Conservation (phyloP, 108 stramenopile species). For the Conticribra weissflogii region DNA sequence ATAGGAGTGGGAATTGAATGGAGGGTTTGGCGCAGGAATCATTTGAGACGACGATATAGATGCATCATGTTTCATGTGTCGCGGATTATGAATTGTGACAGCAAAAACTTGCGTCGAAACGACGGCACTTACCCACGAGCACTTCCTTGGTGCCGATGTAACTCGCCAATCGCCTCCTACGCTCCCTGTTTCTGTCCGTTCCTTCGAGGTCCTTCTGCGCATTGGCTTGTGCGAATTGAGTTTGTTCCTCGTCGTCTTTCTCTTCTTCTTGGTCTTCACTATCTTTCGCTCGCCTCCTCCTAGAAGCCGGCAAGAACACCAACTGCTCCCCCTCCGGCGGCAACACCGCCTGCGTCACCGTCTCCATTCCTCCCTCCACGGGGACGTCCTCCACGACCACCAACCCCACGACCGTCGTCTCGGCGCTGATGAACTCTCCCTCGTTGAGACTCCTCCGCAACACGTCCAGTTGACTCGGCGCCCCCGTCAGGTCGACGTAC, state of each 20-base stretch:
- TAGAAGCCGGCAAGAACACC: not conserved
- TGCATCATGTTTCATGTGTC: no score
- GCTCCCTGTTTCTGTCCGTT: not conserved
- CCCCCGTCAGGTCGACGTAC: not conserved
- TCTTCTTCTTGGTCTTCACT: not conserved
- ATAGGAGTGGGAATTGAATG: no score
- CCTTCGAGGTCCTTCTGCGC: no score
- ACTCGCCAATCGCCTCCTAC: not conserved
- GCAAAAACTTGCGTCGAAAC: no score
- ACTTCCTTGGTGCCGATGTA: slow-evolving; percentile 19
- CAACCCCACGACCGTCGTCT: not conserved
- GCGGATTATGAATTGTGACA: no score
- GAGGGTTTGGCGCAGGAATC: no score
- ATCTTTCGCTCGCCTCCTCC: not conserved
- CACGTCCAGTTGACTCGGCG: not conserved
- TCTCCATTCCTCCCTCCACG: not conserved
- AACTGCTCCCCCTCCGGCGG: not conserved
- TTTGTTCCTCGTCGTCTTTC: no score
- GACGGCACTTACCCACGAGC: no score
- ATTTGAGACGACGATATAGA: no score
- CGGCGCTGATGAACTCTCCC: not conserved
- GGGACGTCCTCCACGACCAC: not conserved
- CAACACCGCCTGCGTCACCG: not conserved
- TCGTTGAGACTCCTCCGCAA: not conserved
- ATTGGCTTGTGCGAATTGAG: no score